phyloP scores from a whole-genome alignment of 2,329 filamentous ascomycete genomes.

The Alternaria alternata region DNA sequence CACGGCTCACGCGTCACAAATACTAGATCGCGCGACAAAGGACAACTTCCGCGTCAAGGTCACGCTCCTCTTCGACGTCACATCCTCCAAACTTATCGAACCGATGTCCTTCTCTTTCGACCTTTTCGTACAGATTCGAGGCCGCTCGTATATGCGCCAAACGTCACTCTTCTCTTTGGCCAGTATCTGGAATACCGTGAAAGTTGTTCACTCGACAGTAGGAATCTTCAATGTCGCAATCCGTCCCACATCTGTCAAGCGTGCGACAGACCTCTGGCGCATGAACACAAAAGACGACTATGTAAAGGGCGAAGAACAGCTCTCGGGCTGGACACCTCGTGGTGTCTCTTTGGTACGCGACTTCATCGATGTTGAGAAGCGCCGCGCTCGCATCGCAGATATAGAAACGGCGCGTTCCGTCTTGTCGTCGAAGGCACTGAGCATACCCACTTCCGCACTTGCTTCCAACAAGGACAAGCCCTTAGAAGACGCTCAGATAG shows the following conservation, averaged over 20 bases:
- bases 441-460: constrained; percentile 27
- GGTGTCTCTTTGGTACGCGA: constrained; percentile 92
- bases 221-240: constrained; percentile 87
- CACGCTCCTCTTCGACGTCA: constrained; percentile 84
- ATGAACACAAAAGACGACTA: constrained; percentile 96
- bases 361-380: constrained; percentile 78
- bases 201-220: constrained; percentile 86
- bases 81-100: constrained; percentile 82
- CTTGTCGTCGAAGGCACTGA: constrained; percentile 62
- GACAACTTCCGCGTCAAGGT: constrained; percentile 93
- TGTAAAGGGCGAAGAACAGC: constrained; percentile 90
- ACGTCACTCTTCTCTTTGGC: constrained; percentile 84
- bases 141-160: constrained; percentile 83
- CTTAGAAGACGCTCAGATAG: constrained; percentile 48
- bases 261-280: constrained; percentile 91
- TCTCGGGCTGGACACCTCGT: constrained; percentile 85
- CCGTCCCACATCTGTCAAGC: constrained; percentile 87
- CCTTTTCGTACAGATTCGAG: constrained; percentile 81
- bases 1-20: constrained; percentile 86
- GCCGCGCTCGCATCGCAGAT: constrained; percentile 76
- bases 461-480: constrained; percentile 20
- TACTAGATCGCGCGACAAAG: constrained; percentile 92
- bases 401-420: constrained; percentile 77
- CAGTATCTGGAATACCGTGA: constrained; percentile 82
- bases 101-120: constrained; percentile 88